Base-by-base conservation (phyloP, 2,329 filamentous ascomycete genomes). In the Monascus ruber region DNA sequence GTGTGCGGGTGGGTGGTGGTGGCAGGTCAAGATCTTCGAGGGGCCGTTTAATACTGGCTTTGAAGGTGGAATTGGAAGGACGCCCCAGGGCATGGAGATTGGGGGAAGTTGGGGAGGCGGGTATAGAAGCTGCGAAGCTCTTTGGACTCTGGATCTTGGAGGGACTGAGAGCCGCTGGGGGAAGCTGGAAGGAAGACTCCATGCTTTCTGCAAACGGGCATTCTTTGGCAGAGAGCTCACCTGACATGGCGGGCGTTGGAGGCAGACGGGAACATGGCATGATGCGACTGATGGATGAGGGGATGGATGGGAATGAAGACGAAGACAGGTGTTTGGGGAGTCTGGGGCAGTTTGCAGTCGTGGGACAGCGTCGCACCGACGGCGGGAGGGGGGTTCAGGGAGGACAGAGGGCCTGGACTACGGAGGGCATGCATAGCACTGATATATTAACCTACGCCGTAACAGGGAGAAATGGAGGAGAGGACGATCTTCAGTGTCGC, bases 1-100 rank as follows among this genome's bases (percentile, higher is more conserved):
- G 81, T 33, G 86, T 85, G 46, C 89, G 74, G 3, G 88, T 94
- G 0, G 91, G 91, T 10, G 89, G 91, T 6, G 91, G 91, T 17
- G 91, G 91, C 10, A 98, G 74, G 6, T 83, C 75, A 59, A 94
- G 93, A 26, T 64, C 60, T 27, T 63, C 60, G 43, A 66, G 49
- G 24, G 64, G 55, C 31, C 62, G 55, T 52, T 71, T 65, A 49
- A 55, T 17, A 17, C 17, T 43, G 42, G 52, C 41, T 48, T 53
- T 58, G 39, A 46, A 56, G 41, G 45, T 58, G 34, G 44, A 46
- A 37, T 41, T 54, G 35, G 45, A 40, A 27, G 42, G 38, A 26
- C 47, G 50, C 27, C 51, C 47, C 17, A 51, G 48, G 24, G 44
- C 43, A 24, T 45, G 41, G 4, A 55, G 44, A 24, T 54, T 48